Conservation (phyloP, 78 protist species). For the Dictyostelium brefeldianum region DNA sequence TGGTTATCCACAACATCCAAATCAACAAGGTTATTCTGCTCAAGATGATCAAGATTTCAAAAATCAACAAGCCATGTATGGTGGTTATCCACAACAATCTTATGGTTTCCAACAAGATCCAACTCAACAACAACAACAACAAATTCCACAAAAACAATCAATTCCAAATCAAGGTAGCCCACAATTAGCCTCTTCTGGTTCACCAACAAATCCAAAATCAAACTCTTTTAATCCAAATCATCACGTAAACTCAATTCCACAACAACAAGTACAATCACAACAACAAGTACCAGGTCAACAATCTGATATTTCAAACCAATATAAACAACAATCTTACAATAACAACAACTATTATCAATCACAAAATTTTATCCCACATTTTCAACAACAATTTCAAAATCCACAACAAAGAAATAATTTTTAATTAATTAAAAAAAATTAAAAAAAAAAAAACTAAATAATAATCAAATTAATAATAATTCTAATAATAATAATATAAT, state of each 20-base stretch:
- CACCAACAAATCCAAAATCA: slow-evolving; percentile 17
- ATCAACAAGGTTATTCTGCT: slow-evolving; percentile 5
- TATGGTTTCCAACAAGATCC: neutral
- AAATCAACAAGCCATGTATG: slow-evolving; percentile 1
- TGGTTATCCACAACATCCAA: slow-evolving; percentile 23
- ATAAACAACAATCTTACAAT: slow-evolving; percentile 7
- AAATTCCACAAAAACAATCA: neutral
- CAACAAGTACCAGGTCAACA: slow-evolving; percentile 30
- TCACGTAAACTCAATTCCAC: slow-evolving; percentile 11
- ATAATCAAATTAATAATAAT: too few relatives aligned
- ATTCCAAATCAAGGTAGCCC: slow-evolving; percentile 15
- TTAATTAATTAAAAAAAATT: neutral
- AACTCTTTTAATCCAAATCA: neutral
- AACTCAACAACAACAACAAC: slow-evolving; percentile 14
- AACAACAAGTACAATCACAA: slow-evolving; percentile 13
- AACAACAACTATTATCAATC: neutral
- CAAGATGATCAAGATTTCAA: slow-evolving; percentile 42
- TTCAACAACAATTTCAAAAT: slow-evolving; percentile 16
- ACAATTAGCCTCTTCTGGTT: neutral
- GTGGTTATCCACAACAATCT: slow-evolving; percentile 7
- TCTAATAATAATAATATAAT: too few relatives aligned
- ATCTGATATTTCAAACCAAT: slow-evolving; percentile 33
- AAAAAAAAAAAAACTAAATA: neutral
- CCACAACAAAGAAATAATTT: slow-evolving; percentile 43
- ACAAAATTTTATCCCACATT: slow-evolving; percentile 24